These are phyloP conservation scores for Fomitopsis pinicola DNA, from an alignment of 1,284 basidiomycete species.

Conservation along the genomic window DNA sequence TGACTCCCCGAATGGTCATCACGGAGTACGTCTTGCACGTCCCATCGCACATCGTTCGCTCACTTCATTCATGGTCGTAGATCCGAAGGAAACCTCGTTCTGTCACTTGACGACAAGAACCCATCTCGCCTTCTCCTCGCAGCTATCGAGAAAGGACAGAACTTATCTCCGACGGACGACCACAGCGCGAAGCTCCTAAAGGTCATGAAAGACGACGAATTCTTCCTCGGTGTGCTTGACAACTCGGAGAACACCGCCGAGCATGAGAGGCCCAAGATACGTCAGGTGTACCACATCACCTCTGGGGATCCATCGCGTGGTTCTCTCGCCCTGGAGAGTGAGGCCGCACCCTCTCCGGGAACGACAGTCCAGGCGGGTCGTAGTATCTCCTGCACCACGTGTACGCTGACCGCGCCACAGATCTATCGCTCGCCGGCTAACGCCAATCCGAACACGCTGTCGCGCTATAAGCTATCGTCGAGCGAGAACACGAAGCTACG, in stretches of 20 bases:
- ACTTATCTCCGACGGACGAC: constrained; percentile 21
- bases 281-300: constrained; percentile 54
- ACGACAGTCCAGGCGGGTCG: constrained; percentile 55
- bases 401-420: constrained; percentile 11
- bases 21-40: constrained; percentile 41
- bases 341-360: constrained; percentile 53
- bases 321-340: constrained; percentile 64
- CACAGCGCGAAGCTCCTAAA: constrained; percentile 7
- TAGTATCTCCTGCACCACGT: not conserved
- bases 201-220: constrained; percentile 62
- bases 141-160: constrained; percentile 40
- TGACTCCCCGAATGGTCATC: constrained; percentile 53
- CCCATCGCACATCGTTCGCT: not conserved
- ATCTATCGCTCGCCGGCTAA: constrained; percentile 6
- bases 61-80: constrained; percentile 29
- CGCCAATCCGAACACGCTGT: constrained; percentile 4
- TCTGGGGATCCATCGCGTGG: constrained; percentile 82
- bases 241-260: constrained; percentile 5
- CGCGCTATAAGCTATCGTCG: not conserved
- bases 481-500: not conserved
- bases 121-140: constrained; percentile 67
- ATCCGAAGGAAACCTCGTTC: constrained; percentile 77
- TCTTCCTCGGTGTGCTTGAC: constrained; percentile 51
- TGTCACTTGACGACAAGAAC: constrained; percentile 58
- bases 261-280: constrained; percentile 30